Conservation (phyloP, 2,329 filamentous ascomycete genomes). For the Sclerotinia nivalis region DNA sequence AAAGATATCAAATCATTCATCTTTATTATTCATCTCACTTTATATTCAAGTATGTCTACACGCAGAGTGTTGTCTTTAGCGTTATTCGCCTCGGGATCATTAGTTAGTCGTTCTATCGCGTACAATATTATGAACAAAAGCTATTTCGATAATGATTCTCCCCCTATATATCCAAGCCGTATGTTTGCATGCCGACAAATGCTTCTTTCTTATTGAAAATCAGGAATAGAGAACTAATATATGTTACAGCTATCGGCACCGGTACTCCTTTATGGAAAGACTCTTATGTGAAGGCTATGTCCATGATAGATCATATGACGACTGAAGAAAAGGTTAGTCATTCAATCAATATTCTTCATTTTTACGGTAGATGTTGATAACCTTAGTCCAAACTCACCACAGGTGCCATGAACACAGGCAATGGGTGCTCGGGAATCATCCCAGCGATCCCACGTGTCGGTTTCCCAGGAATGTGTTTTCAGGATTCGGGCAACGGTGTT, state of each 20-base stretch:
- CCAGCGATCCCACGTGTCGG: neutral
- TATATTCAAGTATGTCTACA: too few relatives aligned
- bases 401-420: neutral
- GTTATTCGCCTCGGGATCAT: too few relatives aligned
- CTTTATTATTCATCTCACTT: too few relatives aligned
- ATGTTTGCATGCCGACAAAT: neutral
- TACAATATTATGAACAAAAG: too few relatives aligned
- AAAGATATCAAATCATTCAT: too few relatives aligned
- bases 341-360: too few relatives aligned
- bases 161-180: neutral
- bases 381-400: neutral
- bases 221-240: neutral
- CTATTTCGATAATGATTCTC: neutral
- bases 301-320: neutral
- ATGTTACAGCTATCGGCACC: neutral
- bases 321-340: neutral
- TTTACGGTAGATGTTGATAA: too few relatives aligned
- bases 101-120: too few relatives aligned
- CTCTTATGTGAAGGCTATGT: neutral
- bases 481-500: neutral
- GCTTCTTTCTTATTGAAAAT: too few relatives aligned
- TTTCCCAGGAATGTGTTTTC: neutral
- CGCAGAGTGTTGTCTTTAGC: too few relatives aligned
- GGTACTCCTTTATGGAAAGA: neutral
- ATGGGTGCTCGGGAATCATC: neutral